phyloP scores from a whole-genome alignment of 2,329 filamentous ascomycete genomes.

The Escovopsis sp. region DNA sequence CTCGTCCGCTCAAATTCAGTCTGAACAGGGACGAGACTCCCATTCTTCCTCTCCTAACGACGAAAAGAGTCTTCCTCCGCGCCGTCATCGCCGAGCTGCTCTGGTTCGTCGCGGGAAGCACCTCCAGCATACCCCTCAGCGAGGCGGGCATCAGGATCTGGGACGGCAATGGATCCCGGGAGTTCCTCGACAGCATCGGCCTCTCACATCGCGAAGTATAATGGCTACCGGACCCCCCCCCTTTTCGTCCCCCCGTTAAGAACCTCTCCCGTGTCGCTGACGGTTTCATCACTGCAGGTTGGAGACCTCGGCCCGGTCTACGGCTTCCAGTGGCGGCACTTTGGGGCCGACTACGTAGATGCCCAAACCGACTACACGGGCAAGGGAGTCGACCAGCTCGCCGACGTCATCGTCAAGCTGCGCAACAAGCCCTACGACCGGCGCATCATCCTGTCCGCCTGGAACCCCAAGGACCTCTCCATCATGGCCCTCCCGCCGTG shows the following conservation, averaged over 20 bases:
- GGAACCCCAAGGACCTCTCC: conserved; percentile 77
- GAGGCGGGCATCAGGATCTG: conserved; percentile 86
- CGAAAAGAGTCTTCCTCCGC: conserved; percentile 87
- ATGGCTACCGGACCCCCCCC: background rate
- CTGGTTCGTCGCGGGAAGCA: conserved; percentile 84
- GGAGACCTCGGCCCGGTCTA: conserved; percentile 94
- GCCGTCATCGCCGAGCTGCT: conserved; percentile 86
- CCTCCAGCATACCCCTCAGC: conserved; percentile 62
- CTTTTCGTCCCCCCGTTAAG: too few species aligned
- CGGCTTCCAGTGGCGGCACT: conserved; percentile 98
- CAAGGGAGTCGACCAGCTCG: conserved; percentile 84
- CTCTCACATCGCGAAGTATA: conserved; percentile 56
- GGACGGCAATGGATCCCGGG: conserved; percentile 91
- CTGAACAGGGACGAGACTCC: conserved; percentile 50
- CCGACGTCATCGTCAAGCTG: conserved; percentile 78
- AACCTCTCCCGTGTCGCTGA: background rate
- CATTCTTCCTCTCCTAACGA: conserved; percentile 85
- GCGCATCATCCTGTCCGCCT: conserved; percentile 78
- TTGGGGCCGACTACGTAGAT: conserved; percentile 80
- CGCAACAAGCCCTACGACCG: conserved; percentile 75
- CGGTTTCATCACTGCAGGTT: conserved; percentile 13
- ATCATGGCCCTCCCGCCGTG: conserved; percentile 90
- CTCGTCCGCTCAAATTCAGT: conserved; percentile 70
- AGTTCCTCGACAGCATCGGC: conserved; percentile 76
- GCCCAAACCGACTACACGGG: conserved; percentile 69